Percentiles rank a stretch among this genome's conserved stretches.
These are phyloP conservation scores for Coemansia reversa DNA, from an alignment of 192 early-diverging fungal genomes.

Conservation along the genomic window DNA sequence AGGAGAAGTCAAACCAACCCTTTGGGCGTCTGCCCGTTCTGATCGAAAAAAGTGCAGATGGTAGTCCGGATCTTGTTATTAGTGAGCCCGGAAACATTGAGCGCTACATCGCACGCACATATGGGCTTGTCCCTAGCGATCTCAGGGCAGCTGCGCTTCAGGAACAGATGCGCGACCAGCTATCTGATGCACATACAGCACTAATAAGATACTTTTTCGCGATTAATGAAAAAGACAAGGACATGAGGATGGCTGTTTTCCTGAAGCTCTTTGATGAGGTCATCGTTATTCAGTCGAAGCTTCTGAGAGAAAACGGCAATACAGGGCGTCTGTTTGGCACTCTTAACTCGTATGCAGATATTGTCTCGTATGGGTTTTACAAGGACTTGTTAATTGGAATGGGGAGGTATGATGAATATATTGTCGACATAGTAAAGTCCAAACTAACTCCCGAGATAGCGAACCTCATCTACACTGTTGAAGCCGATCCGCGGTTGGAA, in stretches of 20 bases:
- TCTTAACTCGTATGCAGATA: conserved; percentile 46
- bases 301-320: conserved; percentile 54
- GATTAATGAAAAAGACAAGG: conserved; percentile 13
- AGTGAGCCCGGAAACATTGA: conserved; percentile 55
- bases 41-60: conserved; percentile 22
- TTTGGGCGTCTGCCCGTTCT: conserved; percentile 44
- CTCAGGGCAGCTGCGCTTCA: conserved; percentile 34
- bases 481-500: conserved; percentile 8
- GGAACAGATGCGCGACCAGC: conserved; percentile 23
- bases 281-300: conserved; percentile 34
- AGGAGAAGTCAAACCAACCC: conserved; percentile 31
- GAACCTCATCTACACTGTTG: conserved; percentile 28
- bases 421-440: conserved; percentile 5
- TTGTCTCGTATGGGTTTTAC: conserved; percentile 24
- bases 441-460: conserved; percentile 29
- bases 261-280: conserved; percentile 19
- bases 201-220: not conserved
- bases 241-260: conserved; percentile 19
- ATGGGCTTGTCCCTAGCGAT: conserved; percentile 40
- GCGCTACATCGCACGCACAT: conserved; percentile 56
- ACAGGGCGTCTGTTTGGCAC: conserved; percentile 56
- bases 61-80: conserved; percentile 28
- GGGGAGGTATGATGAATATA: not conserved
- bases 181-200: conserved; percentile 4
- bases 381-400: conserved; percentile 11